These are phyloP conservation scores for Dysphania ambrosioides DNA, from an alignment of 148 eudicot genomes.

Conservation along the genomic window DNA sequence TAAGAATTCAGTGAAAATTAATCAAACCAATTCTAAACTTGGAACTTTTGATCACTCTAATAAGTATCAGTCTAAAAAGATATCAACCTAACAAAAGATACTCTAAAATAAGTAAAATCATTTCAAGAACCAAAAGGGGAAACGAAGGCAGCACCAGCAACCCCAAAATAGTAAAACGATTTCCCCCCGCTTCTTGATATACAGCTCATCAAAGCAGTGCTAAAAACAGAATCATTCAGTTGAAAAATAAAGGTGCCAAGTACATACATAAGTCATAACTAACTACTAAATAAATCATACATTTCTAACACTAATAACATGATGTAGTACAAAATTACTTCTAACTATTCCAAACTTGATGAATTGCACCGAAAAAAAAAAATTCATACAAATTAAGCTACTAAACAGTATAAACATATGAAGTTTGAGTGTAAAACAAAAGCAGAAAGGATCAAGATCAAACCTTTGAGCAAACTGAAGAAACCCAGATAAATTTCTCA, in stretches of 20 bases:
- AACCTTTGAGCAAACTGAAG: constrained; percentile 25
- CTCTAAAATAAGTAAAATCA: no score
- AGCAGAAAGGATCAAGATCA: constrained; percentile 9
- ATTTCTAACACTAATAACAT: neutral
- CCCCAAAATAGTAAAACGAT: neutral
- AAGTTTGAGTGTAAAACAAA: neutral
- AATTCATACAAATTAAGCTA: neutral
- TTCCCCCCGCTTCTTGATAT: neutral
- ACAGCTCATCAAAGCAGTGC: neutral
- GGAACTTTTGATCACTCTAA: no score
- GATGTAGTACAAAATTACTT: neutral
- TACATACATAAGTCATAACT: constrained; percentile 8
- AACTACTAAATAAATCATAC: neutral
- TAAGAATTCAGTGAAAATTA: no score
- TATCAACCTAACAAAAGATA: no score
- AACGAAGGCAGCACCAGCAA: neutral
- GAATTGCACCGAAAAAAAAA: neutral
- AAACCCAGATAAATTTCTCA: constrained; percentile 6
- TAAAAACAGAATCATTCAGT: neutral
- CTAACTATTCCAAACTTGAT: constrained; percentile 3
- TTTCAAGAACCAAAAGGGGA: neutral
- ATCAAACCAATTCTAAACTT: no score
- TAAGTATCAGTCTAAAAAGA: no score
- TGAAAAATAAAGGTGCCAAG: neutral
- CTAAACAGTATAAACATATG: neutral